These are phyloP conservation scores for Podaxis rugospora DNA, from an alignment of 768 basidiomycete species.

Conservation along the genomic window DNA sequence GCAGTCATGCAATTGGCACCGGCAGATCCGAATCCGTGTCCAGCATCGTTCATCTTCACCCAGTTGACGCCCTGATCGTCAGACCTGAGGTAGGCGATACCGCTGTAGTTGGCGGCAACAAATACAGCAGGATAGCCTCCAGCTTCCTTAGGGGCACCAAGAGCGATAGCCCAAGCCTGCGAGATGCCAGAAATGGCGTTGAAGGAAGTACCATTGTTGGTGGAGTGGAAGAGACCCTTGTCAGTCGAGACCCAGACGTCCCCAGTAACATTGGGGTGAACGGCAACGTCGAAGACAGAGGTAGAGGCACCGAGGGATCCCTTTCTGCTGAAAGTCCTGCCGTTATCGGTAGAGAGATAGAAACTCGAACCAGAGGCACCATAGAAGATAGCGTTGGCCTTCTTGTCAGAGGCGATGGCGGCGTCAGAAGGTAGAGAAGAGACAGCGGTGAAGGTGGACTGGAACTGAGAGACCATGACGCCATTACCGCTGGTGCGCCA, in stretches of 20 bases:
- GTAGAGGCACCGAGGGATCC: constrained; percentile 45
- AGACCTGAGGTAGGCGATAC: constrained; percentile 50
- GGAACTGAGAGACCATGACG: constrained; percentile 48
- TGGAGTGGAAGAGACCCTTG: constrained; percentile 53
- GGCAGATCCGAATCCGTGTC: constrained; percentile 53
- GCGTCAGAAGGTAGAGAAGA: constrained; percentile 47
- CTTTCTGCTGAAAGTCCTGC: constrained; percentile 42
- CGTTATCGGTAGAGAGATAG: constrained; percentile 57
- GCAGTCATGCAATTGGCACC: constrained; percentile 43
- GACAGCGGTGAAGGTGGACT: constrained; percentile 44
- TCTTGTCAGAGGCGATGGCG: constrained; percentile 61
- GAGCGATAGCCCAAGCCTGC: constrained; percentile 53
- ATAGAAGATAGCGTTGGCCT: constrained; percentile 53
- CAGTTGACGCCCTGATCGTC: constrained; percentile 54
- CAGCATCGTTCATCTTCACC: constrained; percentile 55
- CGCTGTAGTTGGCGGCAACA: constrained; percentile 48
- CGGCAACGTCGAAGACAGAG: constrained; percentile 46
- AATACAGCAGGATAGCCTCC: constrained; percentile 53
- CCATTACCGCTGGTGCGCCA: constrained; percentile 49
- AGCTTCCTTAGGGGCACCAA: constrained; percentile 45
- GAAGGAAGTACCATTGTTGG: constrained; percentile 46
- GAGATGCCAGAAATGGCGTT: constrained; percentile 40
- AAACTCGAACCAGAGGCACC: constrained; percentile 50
- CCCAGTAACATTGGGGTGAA: constrained; percentile 48
- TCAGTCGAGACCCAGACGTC: constrained; percentile 66